Evolutionary conservation across 805 yeast species (phyloP), one percentile per base, ranked within the genome.

Genomic region (Lipomyces spencermartinsiae): DNA sequence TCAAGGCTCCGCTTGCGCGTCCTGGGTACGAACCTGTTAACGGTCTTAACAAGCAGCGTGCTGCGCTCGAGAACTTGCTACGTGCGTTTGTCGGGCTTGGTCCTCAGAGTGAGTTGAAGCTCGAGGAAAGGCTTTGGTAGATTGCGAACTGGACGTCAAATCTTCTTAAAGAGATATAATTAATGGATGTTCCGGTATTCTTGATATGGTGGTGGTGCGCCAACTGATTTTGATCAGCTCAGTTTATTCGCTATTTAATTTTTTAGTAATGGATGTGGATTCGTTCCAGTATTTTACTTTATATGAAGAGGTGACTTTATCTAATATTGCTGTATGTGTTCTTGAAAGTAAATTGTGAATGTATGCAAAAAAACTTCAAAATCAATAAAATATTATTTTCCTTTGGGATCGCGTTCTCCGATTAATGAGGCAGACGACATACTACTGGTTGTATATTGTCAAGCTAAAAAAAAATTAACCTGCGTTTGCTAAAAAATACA

Each of bases 1-100:
- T 94, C 78, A 93, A 93, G 84, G 98, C 98, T 1, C 98, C 98
- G 72, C 86, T 93, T 74, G 89, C 97, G 61, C 91, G 94, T 81
- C 91, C 92, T 61, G 97, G 97, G 4, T 91, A 84, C 81, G 89
- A 91, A 78, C 89, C 97, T 39, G 91, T 93, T 76, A 93, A 93
- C 76, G 97, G 98, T 34, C 85, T 93, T 78, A 94, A 92, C 86
- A 94, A 93, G 82, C 98, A 94, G 84, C 89, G 97, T 78, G 85
- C 89, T 74, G 97, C 96, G 62, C 83, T 93, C 73, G 98, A 93
- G 83, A 94, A 93, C 84, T 87, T 93, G 77, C 83, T 93, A 81
- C 89, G 97, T 78, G 87, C 92, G 73, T 84, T 93, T 76, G 92
- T 93, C 73, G 98, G 98, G 58, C 85, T 93, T 73, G 96, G 96